A percentile compares a stretch with the other conserved stretches of the same genome.
Conservation (phyloP, 345 rosid genomes). For the Geranium rotundifolium region DNA sequence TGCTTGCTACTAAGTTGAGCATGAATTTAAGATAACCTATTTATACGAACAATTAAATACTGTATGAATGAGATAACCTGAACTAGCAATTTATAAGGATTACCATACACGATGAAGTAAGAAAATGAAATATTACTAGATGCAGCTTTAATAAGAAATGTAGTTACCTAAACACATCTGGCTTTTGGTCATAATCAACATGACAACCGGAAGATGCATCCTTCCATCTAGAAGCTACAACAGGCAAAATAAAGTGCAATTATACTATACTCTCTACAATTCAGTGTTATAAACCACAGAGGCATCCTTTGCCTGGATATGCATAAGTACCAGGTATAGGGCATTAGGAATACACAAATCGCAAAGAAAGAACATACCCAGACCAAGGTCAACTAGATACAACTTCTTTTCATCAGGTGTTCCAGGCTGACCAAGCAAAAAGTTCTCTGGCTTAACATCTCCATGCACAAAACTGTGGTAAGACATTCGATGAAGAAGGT, state of each 20-base stretch:
- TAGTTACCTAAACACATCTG: constrained; percentile 32
- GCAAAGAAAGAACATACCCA: constrained; percentile 16
- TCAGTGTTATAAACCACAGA: background rate
- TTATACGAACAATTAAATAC: background rate
- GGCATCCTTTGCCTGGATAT: background rate
- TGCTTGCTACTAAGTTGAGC: background rate
- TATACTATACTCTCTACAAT: constrained; percentile 7
- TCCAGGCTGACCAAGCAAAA: constrained; percentile 32
- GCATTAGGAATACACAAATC: background rate
- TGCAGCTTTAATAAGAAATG: background rate
- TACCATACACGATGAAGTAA: background rate
- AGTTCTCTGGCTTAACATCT: constrained; percentile 36
- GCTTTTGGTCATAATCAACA: constrained; percentile 39
- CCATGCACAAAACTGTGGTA: constrained; percentile 30
- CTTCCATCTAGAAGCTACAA: constrained; percentile 30
- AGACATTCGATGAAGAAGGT: constrained; percentile 4
- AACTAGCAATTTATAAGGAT: background rate
- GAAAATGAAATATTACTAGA: too few species aligned
- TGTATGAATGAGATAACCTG: too few species aligned
- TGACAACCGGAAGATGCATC: constrained; percentile 27
- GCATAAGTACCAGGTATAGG: background rate
- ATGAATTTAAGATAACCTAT: background rate
- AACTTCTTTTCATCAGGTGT: constrained; percentile 25
- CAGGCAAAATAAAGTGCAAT: constrained; percentile 9
- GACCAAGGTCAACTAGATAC: constrained; percentile 32